Base-by-base conservation (phyloP, 2,329 filamentous ascomycete species). In the Malbranchea zuffiana region DNA sequence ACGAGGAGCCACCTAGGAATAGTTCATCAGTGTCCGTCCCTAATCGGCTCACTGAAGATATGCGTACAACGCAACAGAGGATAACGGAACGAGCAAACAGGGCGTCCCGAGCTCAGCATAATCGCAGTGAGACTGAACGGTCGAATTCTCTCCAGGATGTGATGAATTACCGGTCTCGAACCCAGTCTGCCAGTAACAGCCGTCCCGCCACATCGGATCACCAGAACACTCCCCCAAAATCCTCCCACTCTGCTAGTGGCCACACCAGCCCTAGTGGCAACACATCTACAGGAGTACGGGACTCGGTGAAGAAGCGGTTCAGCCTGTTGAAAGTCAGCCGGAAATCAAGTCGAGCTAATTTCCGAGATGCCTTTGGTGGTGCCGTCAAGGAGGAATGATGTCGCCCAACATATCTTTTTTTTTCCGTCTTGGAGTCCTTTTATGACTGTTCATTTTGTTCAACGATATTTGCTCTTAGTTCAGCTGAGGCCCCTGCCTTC, bases 291-390 rank as follows among this genome's bases (percentile, higher is more conserved):
- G 55, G 52, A 16, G 53, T 57, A 51, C 72, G 72, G 35, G 74
- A 72, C 23, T 80, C 77, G 40, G 73, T 92, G 47, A 76, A 79
- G 61, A 88, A 85, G 63, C 66, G 85, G 51, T 67, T 92, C 47
- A 90, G 82, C 55, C 66, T 86, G 50, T 66, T 92, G 51, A 82
- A 80, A 55, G 68, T 86, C 34, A 78, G 80, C 19, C 79, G 77
- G 56, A 84, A 82, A 62, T 65, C 65, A 30, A 75, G 71, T 52
- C 78, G 75, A 55, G 63, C 51, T 41, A 70, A 64, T 53, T 66
- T 61, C 23, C 50, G 53, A 42, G 51, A 55, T 7, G 11, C n/a
- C 21, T 10, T 35, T 11, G 51, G 51, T 11, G 47, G 50, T 28
- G 42, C 48, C 12, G 40, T 62, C 24, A 53, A 44, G 24, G 60